These are phyloP conservation scores for Nicotiana undulata DNA, from an alignment of 257 asterid genomes.

Conservation along the genomic window DNA sequence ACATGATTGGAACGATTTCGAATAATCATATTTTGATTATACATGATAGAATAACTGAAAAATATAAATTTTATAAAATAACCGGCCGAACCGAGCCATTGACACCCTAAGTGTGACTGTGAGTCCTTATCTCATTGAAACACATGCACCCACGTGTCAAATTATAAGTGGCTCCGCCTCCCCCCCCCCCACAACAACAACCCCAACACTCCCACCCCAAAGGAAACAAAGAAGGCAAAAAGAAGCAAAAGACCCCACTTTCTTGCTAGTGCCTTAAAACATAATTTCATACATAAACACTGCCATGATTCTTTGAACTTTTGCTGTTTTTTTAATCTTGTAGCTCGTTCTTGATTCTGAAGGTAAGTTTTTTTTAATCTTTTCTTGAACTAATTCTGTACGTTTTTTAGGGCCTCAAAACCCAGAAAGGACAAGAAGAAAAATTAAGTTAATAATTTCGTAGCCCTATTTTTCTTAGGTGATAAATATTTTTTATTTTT, in stretches of 20 bases:
- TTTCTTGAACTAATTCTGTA: not conserved
- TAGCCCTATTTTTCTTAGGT: not conserved
- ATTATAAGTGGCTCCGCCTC: not conserved
- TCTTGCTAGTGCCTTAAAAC: not conserved
- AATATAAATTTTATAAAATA: too few relatives aligned
- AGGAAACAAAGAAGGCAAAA: not conserved
- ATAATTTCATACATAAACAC: not conserved
- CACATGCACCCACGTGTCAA: not conserved
- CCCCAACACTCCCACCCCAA: not conserved
- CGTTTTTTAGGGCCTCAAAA: not conserved
- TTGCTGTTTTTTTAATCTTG: not conserved
- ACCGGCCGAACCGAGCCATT: too few relatives aligned
- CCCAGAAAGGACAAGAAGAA: not conserved
- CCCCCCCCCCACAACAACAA: too few relatives aligned
- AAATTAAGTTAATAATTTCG: not conserved
- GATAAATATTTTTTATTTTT: not conserved
- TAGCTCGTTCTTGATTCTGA: not conserved
- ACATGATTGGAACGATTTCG: too few relatives aligned
- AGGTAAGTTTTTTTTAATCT: not conserved
- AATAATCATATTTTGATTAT: too few relatives aligned
- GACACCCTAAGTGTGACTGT: too few relatives aligned
- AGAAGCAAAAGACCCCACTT: not conserved
- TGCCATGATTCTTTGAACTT: not conserved
- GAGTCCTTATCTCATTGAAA: constrained; percentile 1
- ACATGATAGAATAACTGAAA: too few relatives aligned